Evolutionary conservation across 176 grass and related monocot genomes (phyloP).

Genomic region (Tillandsia leiboldiana): DNA sequence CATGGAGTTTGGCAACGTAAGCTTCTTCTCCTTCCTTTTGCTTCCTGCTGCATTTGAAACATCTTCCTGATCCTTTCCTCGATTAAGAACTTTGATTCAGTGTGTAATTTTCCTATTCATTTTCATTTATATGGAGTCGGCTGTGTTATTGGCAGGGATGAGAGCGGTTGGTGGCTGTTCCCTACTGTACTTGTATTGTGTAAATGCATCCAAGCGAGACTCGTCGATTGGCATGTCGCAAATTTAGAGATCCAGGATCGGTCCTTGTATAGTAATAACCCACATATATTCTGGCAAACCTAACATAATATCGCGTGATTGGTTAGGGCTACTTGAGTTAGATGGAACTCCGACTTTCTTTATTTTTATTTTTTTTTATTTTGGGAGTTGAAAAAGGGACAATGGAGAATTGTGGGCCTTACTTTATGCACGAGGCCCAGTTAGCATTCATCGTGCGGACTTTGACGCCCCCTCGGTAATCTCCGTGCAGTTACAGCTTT

Average conservation of each 20-base stretch:
- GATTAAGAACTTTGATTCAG: neutral
- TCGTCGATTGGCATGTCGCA: slow-evolving; percentile 97
- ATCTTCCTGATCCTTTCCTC: neutral
- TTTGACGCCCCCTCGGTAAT: slow-evolving; percentile 30
- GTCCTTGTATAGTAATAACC: slow-evolving; percentile 83
- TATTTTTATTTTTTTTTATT: slow-evolving; percentile 29
- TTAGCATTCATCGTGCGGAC: slow-evolving; percentile 36
- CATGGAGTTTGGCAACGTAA: slow-evolving; percentile 94
- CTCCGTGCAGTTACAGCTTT: slow-evolving; percentile 42
- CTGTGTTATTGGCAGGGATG: slow-evolving; percentile 53
- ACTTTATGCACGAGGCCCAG: slow-evolving; percentile 55
- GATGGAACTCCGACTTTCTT: slow-evolving; percentile 12
- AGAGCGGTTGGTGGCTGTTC: slow-evolving; percentile 99
- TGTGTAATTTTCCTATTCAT: neutral
- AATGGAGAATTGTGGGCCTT: slow-evolving; percentile 30
- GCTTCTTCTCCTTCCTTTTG: slow-evolving; percentile 18
- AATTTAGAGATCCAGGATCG: slow-evolving; percentile 99
- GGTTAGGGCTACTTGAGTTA: slow-evolving; percentile 16
- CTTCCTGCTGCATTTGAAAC: neutral
- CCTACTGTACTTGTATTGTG: slow-evolving; percentile 64
- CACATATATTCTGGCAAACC: slow-evolving; percentile 86
- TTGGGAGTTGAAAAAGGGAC: slow-evolving; percentile 70
- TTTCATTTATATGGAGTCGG: neutral
- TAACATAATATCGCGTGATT: slow-evolving; percentile 33
- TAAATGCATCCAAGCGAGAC: slow-evolving; percentile 98